phyloP scores from a whole-genome alignment of 164 flowering plant genomes.

The Magnolia officinalis region DNA sequence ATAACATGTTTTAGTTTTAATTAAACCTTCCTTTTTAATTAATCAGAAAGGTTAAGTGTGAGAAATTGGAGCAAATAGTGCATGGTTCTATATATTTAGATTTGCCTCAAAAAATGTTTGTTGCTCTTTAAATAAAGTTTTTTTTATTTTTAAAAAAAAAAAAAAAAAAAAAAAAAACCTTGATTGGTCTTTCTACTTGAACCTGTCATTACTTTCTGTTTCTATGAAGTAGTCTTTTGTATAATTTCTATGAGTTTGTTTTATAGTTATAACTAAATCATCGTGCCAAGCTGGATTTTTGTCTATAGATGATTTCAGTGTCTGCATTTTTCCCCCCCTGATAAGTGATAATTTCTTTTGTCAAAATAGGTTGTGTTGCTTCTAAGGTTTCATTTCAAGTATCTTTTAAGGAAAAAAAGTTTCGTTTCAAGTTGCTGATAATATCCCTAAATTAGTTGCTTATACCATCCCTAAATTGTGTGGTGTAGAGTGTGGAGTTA shows the following conservation, averaged over 20 bases:
- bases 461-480: too few relatives aligned
- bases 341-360: too few relatives aligned
- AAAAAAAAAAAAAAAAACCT: too few relatives aligned
- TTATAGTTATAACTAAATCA: background rate
- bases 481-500: conserved; percentile 79
- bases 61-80: background rate
- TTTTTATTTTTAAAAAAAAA: too few relatives aligned
- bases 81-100: background rate
- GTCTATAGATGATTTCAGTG: background rate
- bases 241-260: background rate
- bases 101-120: background rate
- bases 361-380: background rate
- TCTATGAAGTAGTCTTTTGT: background rate
- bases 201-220: background rate
- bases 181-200: background rate
- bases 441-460: background rate
- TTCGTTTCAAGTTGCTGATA: background rate
- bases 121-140: background rate
- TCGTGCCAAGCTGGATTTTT: background rate
- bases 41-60: background rate
- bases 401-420: background rate
- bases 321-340: too few relatives aligned
- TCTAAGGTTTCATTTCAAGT: background rate
- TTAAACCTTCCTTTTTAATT: background rate
- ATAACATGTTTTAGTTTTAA: background rate